Percentiles rank a stretch among this genome's conserved stretches.
Conservation (phyloP, 2,329 filamentous ascomycete species). For the Clonostachys byssicola region DNA sequence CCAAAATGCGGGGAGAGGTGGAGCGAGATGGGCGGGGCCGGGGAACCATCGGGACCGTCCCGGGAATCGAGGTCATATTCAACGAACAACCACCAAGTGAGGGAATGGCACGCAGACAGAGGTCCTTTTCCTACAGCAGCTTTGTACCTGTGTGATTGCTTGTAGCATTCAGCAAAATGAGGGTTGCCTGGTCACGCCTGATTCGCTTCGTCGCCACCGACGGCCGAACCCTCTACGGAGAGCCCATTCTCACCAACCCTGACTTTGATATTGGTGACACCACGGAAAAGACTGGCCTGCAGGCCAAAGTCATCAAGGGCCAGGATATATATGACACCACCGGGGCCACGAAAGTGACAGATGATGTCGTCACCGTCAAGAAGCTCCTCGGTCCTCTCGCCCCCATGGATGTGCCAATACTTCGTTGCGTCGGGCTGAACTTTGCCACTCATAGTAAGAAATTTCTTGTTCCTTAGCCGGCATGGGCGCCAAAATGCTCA, state of each 20-base stretch:
- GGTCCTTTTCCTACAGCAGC: too few relatives aligned
- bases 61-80: too few relatives aligned
- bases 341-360: conserved; percentile 38
- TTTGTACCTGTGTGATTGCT: conserved; percentile 4
- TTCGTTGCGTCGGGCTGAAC: conserved; percentile 56
- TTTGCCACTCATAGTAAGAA: conserved; percentile 49
- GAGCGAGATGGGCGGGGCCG: too few relatives aligned
- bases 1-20: too few relatives aligned
- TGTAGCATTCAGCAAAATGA: conserved; percentile 41
- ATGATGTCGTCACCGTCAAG: conserved; percentile 49
- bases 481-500: conserved; percentile 43
- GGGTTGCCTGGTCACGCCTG: conserved; percentile 40
- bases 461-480: too few relatives aligned
- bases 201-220: conserved; percentile 51
- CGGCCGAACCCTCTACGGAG: conserved; percentile 42
- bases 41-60: too few relatives aligned
- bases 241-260: conserved; percentile 45
- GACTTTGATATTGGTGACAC: conserved; percentile 45
- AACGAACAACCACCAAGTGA: too few relatives aligned
- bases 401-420: conserved; percentile 44
- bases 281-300: conserved; percentile 38
- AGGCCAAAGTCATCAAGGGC: conserved; percentile 43
- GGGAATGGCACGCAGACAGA: too few relatives aligned
- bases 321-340: conserved; percentile 47
- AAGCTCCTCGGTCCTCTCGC: conserved; percentile 47